These are phyloP conservation scores for Saksenaea vasiformis DNA, from an alignment of 371 early-diverging fungal species.

Conservation along the genomic window DNA sequence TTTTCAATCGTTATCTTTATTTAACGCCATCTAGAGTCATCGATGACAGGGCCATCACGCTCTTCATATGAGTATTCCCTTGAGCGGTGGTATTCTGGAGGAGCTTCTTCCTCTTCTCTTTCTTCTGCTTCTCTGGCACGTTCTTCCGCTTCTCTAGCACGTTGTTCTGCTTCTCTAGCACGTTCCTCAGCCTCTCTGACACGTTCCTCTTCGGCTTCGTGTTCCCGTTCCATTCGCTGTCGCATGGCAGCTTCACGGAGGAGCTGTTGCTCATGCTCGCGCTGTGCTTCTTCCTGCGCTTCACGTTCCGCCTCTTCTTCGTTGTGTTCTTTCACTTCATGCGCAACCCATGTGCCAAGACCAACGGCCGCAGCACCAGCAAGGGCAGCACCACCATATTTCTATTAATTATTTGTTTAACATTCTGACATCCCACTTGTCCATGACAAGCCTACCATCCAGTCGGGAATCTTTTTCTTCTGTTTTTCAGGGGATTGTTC, in stretches of 20 bases:
- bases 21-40: slow-evolving; percentile 4
- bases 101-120: neutral
- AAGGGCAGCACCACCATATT: slow-evolving; percentile 43
- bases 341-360: slow-evolving; percentile 32
- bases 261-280: neutral
- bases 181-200: neutral
- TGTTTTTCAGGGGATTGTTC: slow-evolving; percentile 12
- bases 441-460: slow-evolving; percentile 33
- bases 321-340: slow-evolving; percentile 33
- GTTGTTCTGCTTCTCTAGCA: neutral
- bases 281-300: slow-evolving; percentile 1
- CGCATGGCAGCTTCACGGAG: neutral
- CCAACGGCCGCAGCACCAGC: slow-evolving; percentile 46
- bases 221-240: neutral
- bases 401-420: slow-evolving; percentile 18
- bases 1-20: neutral
- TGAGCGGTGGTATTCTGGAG: neutral
- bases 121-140: neutral
- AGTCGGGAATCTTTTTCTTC: slow-evolving; percentile 29
- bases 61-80: neutral
- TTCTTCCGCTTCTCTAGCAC: neutral
- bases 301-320: slow-evolving; percentile 25
- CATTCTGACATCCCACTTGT: neutral
- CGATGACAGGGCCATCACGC: neutral
- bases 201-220: neutral